Evolutionary conservation across 2,329 filamentous ascomycete species (phyloP), one percentile per base, ranked within the genome.

Genomic region (Aspergillus ibericus): DNA sequence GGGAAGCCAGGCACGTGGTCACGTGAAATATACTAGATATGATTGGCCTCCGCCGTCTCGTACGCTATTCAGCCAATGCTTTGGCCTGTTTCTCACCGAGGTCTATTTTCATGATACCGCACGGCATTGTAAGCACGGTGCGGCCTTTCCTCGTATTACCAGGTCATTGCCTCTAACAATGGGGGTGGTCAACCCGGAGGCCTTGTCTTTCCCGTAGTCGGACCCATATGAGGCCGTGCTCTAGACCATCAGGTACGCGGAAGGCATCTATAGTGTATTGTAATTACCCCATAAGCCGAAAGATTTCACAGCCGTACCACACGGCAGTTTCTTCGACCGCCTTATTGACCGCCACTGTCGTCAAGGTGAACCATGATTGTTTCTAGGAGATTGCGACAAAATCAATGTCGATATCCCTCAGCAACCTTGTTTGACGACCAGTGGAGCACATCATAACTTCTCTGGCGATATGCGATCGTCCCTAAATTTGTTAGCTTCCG

Each of bases 1-100:
- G 70, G 68, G 68, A 71, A 68, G 65, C 68, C 72, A 74, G 72
- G 71, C 64, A 74, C 71, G 48, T 29, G 27, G 7, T 64, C 72
- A 74, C 72, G 72, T 74, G 72, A 65, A 10, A 1, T 1, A 1
- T 22, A 7, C 38, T 22, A 42, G 38, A 18, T 20, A 18, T 38
- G 49, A 58, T 60, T 60, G 62, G 59, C 65, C 62, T 55, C 67
- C 65, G 66, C 36, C 38, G n/a, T 18, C 36, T 27, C 25, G 49
- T 20, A 15, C n/a, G 25, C 25, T 16, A 51, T 48, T 12, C 44
- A 48, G 44, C 25, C 44, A 29, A 48, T 48, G 44, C 44, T 29
- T 29, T 16, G 22, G 10, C 44, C 32, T 29, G 44, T 18, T 48
- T 29, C 20, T 48, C 44, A 18, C 27, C 44, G 15, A 3, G 1